Conservation (phyloP, 345 rosid genomes). For the Camelina neglecta region DNA sequence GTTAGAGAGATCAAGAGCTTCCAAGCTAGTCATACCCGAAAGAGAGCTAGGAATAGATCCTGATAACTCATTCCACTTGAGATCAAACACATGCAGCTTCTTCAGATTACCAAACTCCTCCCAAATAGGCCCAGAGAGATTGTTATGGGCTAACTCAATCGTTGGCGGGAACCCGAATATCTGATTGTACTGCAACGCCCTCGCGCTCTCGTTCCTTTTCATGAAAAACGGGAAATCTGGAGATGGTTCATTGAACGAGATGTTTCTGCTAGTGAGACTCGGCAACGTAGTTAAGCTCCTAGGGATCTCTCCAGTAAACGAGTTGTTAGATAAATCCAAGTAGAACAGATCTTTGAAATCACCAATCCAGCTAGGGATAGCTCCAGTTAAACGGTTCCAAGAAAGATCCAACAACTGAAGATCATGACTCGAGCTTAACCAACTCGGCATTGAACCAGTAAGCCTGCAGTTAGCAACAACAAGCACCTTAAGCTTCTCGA, state of each 20-base stretch:
- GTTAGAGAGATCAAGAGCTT: constrained; percentile 57
- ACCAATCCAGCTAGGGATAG: constrained; percentile 65
- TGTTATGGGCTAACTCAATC: constrained; percentile 48
- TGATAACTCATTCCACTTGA: constrained; percentile 47
- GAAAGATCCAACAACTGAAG: constrained; percentile 86
- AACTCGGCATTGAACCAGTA: constrained; percentile 62
- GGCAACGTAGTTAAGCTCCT: constrained; percentile 54
- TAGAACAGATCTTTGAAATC: constrained; percentile 55
- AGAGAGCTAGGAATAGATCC: constrained; percentile 54
- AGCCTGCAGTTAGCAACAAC: constrained; percentile 69
- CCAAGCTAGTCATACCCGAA: constrained; percentile 61
- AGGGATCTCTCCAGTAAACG: constrained; percentile 62
- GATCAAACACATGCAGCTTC: constrained; percentile 57
- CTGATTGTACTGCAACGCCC: constrained; percentile 67
- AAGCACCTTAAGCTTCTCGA: constrained; percentile 65
- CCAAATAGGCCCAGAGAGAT: constrained; percentile 56
- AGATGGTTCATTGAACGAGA: constrained; percentile 60
- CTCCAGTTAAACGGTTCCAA: constrained; percentile 64
- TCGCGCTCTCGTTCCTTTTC: constrained; percentile 56
- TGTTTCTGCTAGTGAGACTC: constrained; percentile 50
- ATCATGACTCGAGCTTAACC: constrained; percentile 59
- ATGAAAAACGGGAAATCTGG: constrained; percentile 64
- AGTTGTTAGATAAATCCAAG: constrained; percentile 72
- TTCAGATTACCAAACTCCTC: constrained; percentile 61
- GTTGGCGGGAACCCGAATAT: constrained; percentile 58